Conservation (phyloP, 2,329 filamentous ascomycete species). For the Raffaelea arxii region DNA sequence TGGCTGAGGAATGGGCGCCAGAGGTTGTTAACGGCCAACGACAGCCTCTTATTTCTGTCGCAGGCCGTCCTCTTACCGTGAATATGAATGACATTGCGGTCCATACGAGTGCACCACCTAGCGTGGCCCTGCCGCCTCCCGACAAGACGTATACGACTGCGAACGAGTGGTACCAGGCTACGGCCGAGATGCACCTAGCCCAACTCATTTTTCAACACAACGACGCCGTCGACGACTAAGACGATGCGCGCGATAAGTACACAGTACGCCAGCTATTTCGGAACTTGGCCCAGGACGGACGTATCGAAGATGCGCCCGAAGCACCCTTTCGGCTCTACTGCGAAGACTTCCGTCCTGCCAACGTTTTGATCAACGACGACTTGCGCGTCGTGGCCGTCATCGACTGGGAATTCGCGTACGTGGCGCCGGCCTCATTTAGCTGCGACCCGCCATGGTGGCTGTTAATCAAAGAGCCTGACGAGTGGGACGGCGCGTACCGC, state of each 20-base stretch:
- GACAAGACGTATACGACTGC: conserved; percentile 13
- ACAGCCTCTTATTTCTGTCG: background rate
- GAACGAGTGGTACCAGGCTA: conserved; percentile 24
- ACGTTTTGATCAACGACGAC: conserved; percentile 19
- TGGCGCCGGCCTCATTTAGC: conserved; percentile 19
- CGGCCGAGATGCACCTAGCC: conserved; percentile 27
- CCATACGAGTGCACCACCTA: conserved; percentile 5
- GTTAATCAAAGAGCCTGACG: conserved; percentile 19
- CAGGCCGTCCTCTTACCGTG: background rate
- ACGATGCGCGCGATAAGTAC: conserved; percentile 32
- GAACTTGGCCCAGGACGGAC: background rate
- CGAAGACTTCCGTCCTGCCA: conserved; percentile 4
- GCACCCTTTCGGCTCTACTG: background rate
- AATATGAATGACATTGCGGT: background rate
- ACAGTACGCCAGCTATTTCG: conserved; percentile 29
- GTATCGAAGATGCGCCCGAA: background rate
- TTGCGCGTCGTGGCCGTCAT: conserved; percentile 22
- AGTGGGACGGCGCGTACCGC: background rate
- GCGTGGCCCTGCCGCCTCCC: conserved; percentile 13
- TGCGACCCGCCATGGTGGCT: conserved; percentile 25
- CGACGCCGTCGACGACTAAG: conserved; percentile 22
- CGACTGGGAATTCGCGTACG: conserved; percentile 29
- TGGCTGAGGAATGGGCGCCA: background rate
- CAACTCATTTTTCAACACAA: conserved; percentile 31
- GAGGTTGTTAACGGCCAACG: too few species aligned